These are phyloP conservation scores for Fusarium veterinarium DNA, from an alignment of 2,329 filamentous ascomycete species.

Conservation along the genomic window DNA sequence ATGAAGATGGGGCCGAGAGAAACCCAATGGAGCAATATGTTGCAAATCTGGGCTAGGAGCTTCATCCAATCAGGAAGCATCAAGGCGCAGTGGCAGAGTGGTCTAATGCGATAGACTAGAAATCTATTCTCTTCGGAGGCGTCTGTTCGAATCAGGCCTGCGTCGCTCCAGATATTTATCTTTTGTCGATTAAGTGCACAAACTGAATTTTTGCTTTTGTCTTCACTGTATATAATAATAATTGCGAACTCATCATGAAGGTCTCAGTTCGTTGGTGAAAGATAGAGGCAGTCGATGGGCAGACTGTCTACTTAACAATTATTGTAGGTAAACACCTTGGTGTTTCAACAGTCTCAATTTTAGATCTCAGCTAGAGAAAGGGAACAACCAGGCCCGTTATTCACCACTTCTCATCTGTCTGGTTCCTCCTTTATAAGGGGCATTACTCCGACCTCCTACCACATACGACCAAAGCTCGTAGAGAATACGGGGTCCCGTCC, in stretches of 20 bases:
- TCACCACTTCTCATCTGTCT: background rate
- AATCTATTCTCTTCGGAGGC: constrained; percentile 15
- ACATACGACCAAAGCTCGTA: constrained; percentile 24
- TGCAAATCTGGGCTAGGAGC: background rate
- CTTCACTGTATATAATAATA: accelerated
- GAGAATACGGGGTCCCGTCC: constrained; percentile 20
- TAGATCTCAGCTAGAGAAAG: background rate
- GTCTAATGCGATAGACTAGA: constrained; percentile 17
- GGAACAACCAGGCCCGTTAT: accelerated
- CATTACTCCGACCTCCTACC: background rate
- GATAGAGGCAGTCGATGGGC: accelerated
- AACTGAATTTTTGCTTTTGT: background rate
- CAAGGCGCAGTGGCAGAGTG: constrained; percentile 15
- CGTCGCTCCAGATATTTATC: background rate
- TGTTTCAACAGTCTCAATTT: background rate
- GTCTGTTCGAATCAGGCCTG: constrained; percentile 5
- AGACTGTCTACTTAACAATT: accelerated
- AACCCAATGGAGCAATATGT: too few species aligned
- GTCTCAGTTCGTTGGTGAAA: too few species aligned
- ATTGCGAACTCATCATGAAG: accelerated
- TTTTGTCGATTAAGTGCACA: accelerated
- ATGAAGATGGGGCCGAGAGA: too few species aligned
- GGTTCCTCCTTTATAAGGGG: accelerated
- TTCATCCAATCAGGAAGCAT: background rate
- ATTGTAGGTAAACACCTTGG: accelerated